These are phyloP conservation scores for Raffaelea ambrosiae DNA, from an alignment of 2,329 filamentous ascomycete species.

Conservation along the genomic window DNA sequence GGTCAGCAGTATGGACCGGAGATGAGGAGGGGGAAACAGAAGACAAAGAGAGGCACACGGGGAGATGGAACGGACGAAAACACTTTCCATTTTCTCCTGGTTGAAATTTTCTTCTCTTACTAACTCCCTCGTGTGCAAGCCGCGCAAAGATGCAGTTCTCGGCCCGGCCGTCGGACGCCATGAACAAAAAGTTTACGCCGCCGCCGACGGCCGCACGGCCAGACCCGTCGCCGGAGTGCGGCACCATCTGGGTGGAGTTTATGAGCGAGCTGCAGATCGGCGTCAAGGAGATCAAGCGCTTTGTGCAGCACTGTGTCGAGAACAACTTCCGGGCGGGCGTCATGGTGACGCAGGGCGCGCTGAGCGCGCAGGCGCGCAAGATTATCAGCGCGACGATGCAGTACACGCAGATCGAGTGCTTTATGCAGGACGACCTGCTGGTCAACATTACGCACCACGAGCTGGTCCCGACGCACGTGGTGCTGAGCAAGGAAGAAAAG, in stretches of 20 bases:
- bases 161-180: slow-evolving; percentile 71
- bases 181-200: slow-evolving; percentile 77
- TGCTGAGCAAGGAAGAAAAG: slow-evolving; percentile 89
- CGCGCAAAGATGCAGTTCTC: slow-evolving; percentile 81
- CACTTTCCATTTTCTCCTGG: too few relatives aligned
- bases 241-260: slow-evolving; percentile 92
- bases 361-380: slow-evolving; percentile 82
- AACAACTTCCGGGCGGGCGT: slow-evolving; percentile 85
- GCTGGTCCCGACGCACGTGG: slow-evolving; percentile 85
- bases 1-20: too few relatives aligned
- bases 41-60: too few relatives aligned
- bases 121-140: too few relatives aligned
- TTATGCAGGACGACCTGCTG: slow-evolving; percentile 88
- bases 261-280: slow-evolving; percentile 69
- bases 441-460: slow-evolving; percentile 99
- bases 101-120: too few relatives aligned
- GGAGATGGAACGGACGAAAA: too few relatives aligned
- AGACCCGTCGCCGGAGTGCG: slow-evolving; percentile 64
- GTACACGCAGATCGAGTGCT: slow-evolving; percentile 80
- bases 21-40: too few relatives aligned
- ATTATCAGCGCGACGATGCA: slow-evolving; percentile 70
- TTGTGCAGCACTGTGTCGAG: slow-evolving; percentile 71
- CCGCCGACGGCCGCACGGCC: slow-evolving; percentile 61
- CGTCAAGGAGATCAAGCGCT: slow-evolving; percentile 84
- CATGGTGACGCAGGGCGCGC: slow-evolving; percentile 73